These are phyloP conservation scores for Coemansia sp. DNA, from an alignment of 192 early-diverging fungal genomes.

Conservation along the genomic window DNA sequence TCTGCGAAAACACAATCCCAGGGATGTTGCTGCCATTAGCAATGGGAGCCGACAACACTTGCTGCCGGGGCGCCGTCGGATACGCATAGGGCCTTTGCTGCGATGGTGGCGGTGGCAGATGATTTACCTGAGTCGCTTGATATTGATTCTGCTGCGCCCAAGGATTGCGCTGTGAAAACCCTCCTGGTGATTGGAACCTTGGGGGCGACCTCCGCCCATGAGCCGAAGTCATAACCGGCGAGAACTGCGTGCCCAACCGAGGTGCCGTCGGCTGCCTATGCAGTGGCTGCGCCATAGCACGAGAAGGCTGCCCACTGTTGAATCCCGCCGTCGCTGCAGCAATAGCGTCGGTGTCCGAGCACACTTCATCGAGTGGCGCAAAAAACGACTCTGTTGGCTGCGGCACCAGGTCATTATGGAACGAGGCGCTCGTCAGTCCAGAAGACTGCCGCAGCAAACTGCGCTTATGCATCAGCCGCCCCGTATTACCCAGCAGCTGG, in stretches of 20 bases:
- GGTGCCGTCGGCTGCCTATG: conserved; percentile 10
- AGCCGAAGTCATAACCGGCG: conserved; percentile 16
- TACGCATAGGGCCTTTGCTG: neutral
- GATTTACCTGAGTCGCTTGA: neutral
- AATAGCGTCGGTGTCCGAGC: conserved; percentile 23
- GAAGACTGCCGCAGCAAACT: conserved; percentile 42
- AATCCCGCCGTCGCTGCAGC: neutral
- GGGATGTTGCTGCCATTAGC: conserved; percentile 1
- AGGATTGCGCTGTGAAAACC: neutral
- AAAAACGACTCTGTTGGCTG: conserved; percentile 51
- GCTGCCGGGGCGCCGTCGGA: neutral
- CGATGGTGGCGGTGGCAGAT: neutral
- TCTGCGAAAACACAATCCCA: conserved; percentile 37
- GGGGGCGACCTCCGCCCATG: conserved; percentile 7
- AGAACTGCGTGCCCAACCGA: conserved; percentile 30
- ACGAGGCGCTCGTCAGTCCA: conserved; percentile 37
- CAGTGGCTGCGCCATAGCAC: conserved; percentile 4
- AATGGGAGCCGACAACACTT: neutral
- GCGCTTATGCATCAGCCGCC: conserved; percentile 38
- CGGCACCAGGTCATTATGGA: conserved; percentile 48
- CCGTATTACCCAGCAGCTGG: conserved; percentile 10
- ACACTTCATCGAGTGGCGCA: conserved; percentile 50
- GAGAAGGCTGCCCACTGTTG: neutral
- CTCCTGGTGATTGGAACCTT: neutral
- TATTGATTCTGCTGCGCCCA: neutral